A percentile compares a stretch with the other conserved stretches of the same genome.
These are phyloP conservation scores for Punica granatum DNA, from an alignment of 345 rosid species.

Conservation along the genomic window DNA sequence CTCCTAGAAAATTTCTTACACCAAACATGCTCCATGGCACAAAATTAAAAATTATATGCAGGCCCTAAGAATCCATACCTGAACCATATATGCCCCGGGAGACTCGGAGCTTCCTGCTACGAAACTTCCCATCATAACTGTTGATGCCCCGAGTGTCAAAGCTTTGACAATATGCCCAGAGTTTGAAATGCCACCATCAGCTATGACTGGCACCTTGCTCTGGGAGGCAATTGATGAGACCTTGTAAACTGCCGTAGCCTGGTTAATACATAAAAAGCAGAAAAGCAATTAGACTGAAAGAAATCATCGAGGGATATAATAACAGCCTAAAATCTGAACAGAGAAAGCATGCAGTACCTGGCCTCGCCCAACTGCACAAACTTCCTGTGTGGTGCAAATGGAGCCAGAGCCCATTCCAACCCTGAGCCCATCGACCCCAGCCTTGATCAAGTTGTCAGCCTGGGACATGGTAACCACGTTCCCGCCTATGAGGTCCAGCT, in stretches of 20 bases:
- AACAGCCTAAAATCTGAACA: not conserved
- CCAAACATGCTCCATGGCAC: not conserved
- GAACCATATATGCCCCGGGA: constrained; percentile 59
- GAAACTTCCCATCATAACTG: constrained; percentile 96
- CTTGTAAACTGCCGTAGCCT: constrained; percentile 98
- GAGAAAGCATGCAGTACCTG: constrained; percentile 43
- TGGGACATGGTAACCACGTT: constrained; percentile 83
- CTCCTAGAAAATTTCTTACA: not conserved
- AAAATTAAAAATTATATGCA: not conserved
- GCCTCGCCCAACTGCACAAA: constrained; percentile 91
- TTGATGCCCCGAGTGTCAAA: constrained; percentile 81
- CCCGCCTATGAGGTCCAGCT: constrained; percentile 83
- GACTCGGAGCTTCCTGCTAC: constrained; percentile 92
- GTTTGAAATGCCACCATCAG: constrained; percentile 94
- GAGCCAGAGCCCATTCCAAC: constrained; percentile 98
- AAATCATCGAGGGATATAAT: not conserved
- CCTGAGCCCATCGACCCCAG: constrained; percentile 78
- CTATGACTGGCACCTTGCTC: constrained; percentile 74
- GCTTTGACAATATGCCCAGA: constrained; percentile 97
- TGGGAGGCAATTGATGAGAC: constrained; percentile 71
- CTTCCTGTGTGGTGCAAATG: constrained; percentile 94
- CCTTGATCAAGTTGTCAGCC: constrained; percentile 76
- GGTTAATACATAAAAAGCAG: constrained; percentile 4
- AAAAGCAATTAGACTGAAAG: not conserved
- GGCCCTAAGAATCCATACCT: constrained; percentile 32